Base-by-base conservation (phyloP, 2,329 filamentous ascomycete genomes). In the Phyllachora maydis region DNA sequence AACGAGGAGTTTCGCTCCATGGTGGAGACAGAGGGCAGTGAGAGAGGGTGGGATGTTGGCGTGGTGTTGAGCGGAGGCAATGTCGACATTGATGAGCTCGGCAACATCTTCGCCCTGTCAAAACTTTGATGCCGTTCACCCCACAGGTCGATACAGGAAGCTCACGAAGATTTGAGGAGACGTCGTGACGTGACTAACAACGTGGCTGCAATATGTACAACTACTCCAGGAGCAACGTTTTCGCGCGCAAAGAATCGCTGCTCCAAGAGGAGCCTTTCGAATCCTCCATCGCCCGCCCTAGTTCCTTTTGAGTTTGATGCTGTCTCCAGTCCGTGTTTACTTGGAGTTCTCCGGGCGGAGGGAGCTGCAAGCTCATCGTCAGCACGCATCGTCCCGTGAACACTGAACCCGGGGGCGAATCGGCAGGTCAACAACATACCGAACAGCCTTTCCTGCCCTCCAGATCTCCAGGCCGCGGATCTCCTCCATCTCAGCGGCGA, bases 391-490 rank as follows among this genome's bases (percentile, higher is more conserved):
- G n/a, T n/a, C n/a, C n/a, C n/a, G n/a, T n/a, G n/a, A n/a, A n/a
- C n/a, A 22, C 17, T 16, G 24, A 17, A 16, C 22, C 17, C 14
- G 10, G 15, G 22, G 21, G 23, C 21, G 25, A 14, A 10, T n/a
- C n/a, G n/a, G n/a, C n/a, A n/a, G 14, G 20, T 11, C 20, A 22
- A 14, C 22, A 20, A 53, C 64, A 45, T 58, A 73, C 64, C 85
- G 76, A 44, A 98, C 88, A 42, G 88, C 79, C 73, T 93, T 95
- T 54, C 88, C 88, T 36, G 88, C 88, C 47, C 78, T 71, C 88
- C 88, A 98, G 70, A 98, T 98, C 70, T 98, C 88, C 46, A 98
- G 62, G 47, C 82, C 68, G 45, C 85, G 77, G 61, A 98, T 95
- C 65, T 95, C 88, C 61, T 92, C 65, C 72, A 98, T 78, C 76